phyloP scores from a whole-genome alignment of 805 yeast species.

The Yueomyces sinensis region DNA sequence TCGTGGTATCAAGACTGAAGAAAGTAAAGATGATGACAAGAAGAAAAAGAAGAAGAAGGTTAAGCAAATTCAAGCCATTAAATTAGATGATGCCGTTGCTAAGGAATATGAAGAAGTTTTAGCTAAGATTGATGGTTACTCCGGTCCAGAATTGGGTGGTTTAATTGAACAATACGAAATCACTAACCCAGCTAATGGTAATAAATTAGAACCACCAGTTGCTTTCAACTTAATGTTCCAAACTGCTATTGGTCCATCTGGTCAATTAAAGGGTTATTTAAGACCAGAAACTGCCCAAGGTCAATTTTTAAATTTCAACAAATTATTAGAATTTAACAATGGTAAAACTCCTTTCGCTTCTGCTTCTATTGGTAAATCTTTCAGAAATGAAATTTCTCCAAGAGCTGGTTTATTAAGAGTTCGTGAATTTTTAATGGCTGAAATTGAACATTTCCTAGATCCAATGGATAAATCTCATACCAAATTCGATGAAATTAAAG shows the following conservation, averaged over 20 bases:
- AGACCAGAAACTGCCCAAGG: conserved; percentile 99
- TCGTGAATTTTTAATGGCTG: conserved; percentile 98
- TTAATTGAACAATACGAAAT: conserved; percentile 72
- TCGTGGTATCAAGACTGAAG: conserved; percentile 55
- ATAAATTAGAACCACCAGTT: conserved; percentile 73
- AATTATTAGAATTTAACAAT: conserved; percentile 88
- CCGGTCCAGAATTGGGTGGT: conserved; percentile 87
- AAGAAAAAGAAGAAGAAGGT: conserved; percentile 93
- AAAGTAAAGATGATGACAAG: conserved; percentile 62
- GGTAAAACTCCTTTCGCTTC: conserved; percentile 98
- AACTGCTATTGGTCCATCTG: conserved; percentile 98
- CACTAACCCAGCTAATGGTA: conserved; percentile 85
- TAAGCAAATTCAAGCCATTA: conserved; percentile 80
- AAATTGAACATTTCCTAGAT: conserved; percentile 96
- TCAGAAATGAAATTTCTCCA: conserved; percentile 98
- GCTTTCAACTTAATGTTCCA: conserved; percentile 98
- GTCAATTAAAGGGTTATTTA: conserved; percentile 85
- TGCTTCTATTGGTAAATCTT: conserved; percentile 96
- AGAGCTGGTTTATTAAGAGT: conserved; percentile 96
- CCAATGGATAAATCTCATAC: conserved; percentile 78
- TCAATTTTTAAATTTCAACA: conserved; percentile 90
- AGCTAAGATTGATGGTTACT: conserved; percentile 90
- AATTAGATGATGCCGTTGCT: conserved; percentile 70
- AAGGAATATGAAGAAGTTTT: conserved; percentile 74
- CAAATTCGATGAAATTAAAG: conserved; percentile 62